Evolutionary conservation across 2,329 filamentous ascomycete genomes (phyloP).

Genomic region (Aspergillus sp.): DNA sequence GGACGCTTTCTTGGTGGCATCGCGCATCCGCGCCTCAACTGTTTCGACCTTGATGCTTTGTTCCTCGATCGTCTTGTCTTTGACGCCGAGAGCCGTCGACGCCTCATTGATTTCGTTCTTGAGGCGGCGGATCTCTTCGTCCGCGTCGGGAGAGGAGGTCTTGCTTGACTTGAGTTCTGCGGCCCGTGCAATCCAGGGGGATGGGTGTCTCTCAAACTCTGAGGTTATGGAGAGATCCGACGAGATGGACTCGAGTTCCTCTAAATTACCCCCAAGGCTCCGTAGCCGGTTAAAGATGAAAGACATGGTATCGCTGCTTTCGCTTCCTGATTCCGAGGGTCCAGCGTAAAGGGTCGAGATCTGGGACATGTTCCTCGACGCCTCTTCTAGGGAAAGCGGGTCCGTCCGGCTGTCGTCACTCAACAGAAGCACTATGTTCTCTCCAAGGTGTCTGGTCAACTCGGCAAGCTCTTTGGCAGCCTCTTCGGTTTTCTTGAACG

Average conservation of each 20-base stretch:
- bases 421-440: constrained; percentile 64
- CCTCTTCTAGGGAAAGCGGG: constrained; percentile 65
- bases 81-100: constrained; percentile 67
- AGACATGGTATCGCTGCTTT: constrained; percentile 62
- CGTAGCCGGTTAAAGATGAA: constrained; percentile 68
- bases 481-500: constrained; percentile 69
- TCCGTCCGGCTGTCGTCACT: constrained; percentile 70
- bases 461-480: constrained; percentile 64
- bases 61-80: constrained; percentile 82
- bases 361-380: constrained; percentile 59
- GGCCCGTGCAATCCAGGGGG: constrained; percentile 82
- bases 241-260: constrained; percentile 69
- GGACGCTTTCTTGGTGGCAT: constrained; percentile 73
- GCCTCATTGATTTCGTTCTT: constrained; percentile 79
- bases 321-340: constrained; percentile 25
- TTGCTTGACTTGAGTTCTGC: constrained; percentile 81
- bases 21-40: constrained; percentile 81
- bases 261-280: constrained; percentile 61
- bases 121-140: constrained; percentile 78
- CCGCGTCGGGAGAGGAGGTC: constrained; percentile 74
- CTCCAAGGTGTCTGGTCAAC: constrained; percentile 66
- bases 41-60: constrained; percentile 89
- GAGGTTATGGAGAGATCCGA: constrained; percentile 69
- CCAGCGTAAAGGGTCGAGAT: constrained; percentile 26
- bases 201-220: constrained; percentile 72